A percentile compares a stretch with the other conserved stretches of the same genome.
These are phyloP conservation scores for Rhodotorula paludigena DNA, from an alignment of 768 basidiomycete species.

Conservation along the genomic window DNA sequence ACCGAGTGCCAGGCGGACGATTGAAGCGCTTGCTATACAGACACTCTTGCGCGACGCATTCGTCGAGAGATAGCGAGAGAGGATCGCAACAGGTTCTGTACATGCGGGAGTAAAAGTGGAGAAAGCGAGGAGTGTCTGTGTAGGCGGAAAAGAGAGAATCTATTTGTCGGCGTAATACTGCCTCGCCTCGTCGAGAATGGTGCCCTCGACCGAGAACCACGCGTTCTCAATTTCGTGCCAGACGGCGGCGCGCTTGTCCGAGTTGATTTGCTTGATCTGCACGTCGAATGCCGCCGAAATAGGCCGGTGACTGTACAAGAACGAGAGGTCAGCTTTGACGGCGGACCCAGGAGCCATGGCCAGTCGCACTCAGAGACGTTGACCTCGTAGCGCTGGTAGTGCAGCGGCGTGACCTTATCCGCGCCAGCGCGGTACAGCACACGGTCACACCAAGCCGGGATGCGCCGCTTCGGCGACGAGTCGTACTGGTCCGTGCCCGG, in stretches of 20 bases:
- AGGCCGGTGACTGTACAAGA: slow-evolving; percentile 5
- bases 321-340: not conserved
- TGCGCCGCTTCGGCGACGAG: slow-evolving; percentile 76
- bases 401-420: slow-evolving; percentile 59
- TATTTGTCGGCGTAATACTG: slow-evolving; percentile 28
- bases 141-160: too few species aligned
- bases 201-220: slow-evolving; percentile 47
- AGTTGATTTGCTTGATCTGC: slow-evolving; percentile 66
- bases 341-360: slow-evolving; percentile 51
- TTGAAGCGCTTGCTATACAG: too few species aligned
- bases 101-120: too few species aligned
- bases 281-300: slow-evolving; percentile 71
- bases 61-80: not conserved
- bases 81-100: slow-evolving; percentile 5
- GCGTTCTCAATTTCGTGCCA: slow-evolving; percentile 56
- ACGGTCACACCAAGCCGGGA: slow-evolving; percentile 96
- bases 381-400: slow-evolving; percentile 75
- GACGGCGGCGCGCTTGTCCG: slow-evolving; percentile 57
- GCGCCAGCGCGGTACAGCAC: slow-evolving; percentile 64
- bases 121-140: not conserved
- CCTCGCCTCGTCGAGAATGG: slow-evolving; percentile 43
- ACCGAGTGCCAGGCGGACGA: too few species aligned
- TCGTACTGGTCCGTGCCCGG: slow-evolving; percentile 72
- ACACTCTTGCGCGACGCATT: too few species aligned
- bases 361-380: slow-evolving; percentile 85